phyloP scores from a whole-genome alignment of 441 rosid species.

The Melastoma candidum region DNA sequence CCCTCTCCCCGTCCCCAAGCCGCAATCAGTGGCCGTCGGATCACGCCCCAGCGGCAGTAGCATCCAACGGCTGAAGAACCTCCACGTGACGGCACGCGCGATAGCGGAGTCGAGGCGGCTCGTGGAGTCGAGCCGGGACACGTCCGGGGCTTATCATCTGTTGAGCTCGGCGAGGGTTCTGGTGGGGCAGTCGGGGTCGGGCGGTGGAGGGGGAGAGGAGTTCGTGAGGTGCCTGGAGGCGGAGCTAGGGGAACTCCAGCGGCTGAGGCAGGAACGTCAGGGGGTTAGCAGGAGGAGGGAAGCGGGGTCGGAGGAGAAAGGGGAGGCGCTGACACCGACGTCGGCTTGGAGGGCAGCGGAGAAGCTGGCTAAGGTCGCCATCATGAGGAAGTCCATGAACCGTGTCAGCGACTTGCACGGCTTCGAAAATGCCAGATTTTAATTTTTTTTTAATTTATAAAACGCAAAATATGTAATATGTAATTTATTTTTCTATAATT shows the following conservation, averaged over 20 bases:
- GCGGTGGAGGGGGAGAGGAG: slow-evolving; percentile 25
- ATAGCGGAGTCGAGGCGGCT: slow-evolving; percentile 66
- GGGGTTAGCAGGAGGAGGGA: slow-evolving; percentile 19
- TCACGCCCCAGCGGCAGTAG: slow-evolving; percentile 22
- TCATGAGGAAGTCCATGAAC: slow-evolving; percentile 84
- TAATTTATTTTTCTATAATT: background rate
- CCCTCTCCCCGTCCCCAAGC: slow-evolving; percentile 34
- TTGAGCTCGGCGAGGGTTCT: slow-evolving; percentile 68
- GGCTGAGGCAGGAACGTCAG: slow-evolving; percentile 23
- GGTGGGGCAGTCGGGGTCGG: slow-evolving; percentile 33
- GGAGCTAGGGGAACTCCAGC: slow-evolving; percentile 56
- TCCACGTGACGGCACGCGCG: slow-evolving; percentile 66
- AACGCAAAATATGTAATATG: no score
- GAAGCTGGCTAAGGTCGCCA: slow-evolving; percentile 83
- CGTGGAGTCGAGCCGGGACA: slow-evolving; percentile 33
- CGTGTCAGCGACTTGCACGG: slow-evolving; percentile 91
- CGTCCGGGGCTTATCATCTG: slow-evolving; percentile 49
- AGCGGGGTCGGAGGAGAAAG: slow-evolving; percentile 25
- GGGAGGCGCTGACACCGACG: slow-evolving; percentile 75
- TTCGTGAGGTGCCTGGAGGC: slow-evolving; percentile 45
- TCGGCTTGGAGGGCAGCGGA: slow-evolving; percentile 96
- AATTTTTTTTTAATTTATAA: slow-evolving; percentile 12
- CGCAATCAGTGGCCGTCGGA: slow-evolving; percentile 44
- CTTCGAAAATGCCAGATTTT: slow-evolving; percentile 90
- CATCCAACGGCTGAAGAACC: slow-evolving; percentile 53